A percentile compares a stretch with the other conserved stretches of the same genome.
Evolutionary conservation across 2,329 filamentous ascomycete genomes (phyloP).

Genomic region (Colletotrichum horii): DNA sequence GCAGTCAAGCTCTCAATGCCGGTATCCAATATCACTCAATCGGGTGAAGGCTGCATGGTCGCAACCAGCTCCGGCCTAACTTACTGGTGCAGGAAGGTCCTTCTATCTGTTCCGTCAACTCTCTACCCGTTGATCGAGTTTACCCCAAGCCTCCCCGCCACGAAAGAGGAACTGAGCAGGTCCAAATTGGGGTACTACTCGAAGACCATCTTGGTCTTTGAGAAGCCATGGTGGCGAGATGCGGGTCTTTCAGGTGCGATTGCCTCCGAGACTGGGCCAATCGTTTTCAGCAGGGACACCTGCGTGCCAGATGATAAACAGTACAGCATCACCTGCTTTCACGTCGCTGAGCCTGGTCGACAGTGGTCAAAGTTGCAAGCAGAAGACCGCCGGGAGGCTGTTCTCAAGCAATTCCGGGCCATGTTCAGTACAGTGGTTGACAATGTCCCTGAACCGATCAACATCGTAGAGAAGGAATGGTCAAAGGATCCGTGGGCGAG

Average conservation of each 20-base stretch:
- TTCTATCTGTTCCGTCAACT: neutral
- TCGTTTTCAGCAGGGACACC: neutral
- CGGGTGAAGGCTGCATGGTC: neutral
- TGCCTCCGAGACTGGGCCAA: neutral
- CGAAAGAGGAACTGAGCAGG: neutral
- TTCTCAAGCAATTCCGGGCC: neutral
- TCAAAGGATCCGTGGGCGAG: neutral
- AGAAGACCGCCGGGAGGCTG: neutral
- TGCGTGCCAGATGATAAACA: neutral
- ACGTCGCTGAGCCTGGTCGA: neutral
- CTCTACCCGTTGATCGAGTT: neutral
- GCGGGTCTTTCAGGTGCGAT: neutral
- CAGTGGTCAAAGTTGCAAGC: neutral
- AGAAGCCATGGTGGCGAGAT: neutral
- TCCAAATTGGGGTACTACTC: neutral
- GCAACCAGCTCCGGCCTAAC: neutral
- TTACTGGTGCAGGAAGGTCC: neutral
- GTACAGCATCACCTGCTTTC: neutral
- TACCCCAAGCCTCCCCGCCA: neutral
- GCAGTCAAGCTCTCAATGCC: neutral
- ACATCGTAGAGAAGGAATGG: neutral
- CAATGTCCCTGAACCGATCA: neutral
- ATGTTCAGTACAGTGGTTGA: neutral
- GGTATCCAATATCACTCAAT: neutral
- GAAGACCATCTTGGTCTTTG: neutral